A percentile compares a stretch with the other conserved stretches of the same genome.
Conservation (phyloP, 1,284 basidiomycete genomes). For the Neolentinus lepideus region DNA sequence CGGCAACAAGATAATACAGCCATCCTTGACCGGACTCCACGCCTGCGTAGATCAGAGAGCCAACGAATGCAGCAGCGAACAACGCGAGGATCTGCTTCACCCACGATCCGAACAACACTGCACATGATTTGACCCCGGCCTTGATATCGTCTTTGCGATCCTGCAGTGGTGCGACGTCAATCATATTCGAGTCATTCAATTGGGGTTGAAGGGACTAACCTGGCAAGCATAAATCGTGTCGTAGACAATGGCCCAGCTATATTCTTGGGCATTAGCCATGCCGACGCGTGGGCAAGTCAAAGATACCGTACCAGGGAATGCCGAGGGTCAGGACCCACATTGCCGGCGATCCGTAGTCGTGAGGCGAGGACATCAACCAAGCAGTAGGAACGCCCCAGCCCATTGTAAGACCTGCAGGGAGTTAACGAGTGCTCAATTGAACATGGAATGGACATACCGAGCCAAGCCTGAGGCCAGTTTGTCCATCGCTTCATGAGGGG, state of each 20-base stretch:
- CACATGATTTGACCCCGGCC: conserved; percentile 39
- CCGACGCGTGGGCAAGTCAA: background rate
- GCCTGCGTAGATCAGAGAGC: conserved; percentile 33
- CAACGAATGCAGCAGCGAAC: conserved; percentile 28
- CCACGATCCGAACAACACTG: conserved; percentile 30
- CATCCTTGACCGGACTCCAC: conserved; percentile 40
- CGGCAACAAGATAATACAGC: conserved; percentile 46
- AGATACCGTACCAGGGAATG: background rate
- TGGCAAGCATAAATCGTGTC: conserved; percentile 41
- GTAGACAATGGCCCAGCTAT: conserved; percentile 33
- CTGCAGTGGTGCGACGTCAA: conserved; percentile 15
- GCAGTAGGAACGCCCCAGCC: background rate
- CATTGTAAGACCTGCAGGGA: background rate
- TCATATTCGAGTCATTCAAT: background rate
- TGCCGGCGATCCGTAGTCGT: background rate
- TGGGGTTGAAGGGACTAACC: background rate
- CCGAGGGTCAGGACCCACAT: background rate
- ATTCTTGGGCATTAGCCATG: background rate
- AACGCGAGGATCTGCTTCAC: conserved; percentile 27
- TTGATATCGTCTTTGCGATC: conserved; percentile 36
- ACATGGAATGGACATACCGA: conserved; percentile 28
- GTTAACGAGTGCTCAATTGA: background rate
- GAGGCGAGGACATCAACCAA: background rate
- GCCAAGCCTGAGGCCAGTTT: conserved; percentile 78
- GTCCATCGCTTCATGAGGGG: conserved; percentile 48